These are phyloP conservation scores for Centaurea solstitialis DNA, from an alignment of 129 eudicot species.

Conservation along the genomic window DNA sequence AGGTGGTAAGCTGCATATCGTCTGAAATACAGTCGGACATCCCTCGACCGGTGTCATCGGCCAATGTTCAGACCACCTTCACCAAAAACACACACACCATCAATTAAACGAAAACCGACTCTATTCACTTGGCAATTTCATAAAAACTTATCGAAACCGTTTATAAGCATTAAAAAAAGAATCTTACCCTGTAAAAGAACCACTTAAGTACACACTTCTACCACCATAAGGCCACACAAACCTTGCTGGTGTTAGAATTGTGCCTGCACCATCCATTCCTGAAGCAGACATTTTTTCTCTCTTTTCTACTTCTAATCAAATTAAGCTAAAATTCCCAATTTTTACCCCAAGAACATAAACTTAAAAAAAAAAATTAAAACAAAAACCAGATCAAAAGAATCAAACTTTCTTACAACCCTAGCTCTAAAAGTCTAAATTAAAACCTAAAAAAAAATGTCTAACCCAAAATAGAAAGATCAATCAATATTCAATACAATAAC, in stretches of 20 bases:
- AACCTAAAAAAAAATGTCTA: neutral
- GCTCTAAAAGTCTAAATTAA: constrained; percentile 5
- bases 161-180: neutral
- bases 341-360: constrained; percentile 4
- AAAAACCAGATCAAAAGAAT: constrained; percentile 23
- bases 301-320: constrained; percentile 23
- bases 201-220: constrained; percentile 71
- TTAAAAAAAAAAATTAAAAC: neutral
- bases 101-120: neutral
- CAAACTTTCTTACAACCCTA: constrained; percentile 4
- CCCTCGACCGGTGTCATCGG: constrained; percentile 94
- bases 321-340: constrained; percentile 10
- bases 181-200: constrained; percentile 85
- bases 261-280: constrained; percentile 59
- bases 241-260: constrained; percentile 59
- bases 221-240: constrained; percentile 99
- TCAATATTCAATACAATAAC: neutral
- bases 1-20: constrained; percentile 80
- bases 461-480: constrained; percentile 10
- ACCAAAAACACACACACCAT: neutral
- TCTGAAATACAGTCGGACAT: constrained; percentile 83
- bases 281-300: constrained; percentile 47
- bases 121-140: constrained; percentile 12
- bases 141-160: constrained; percentile 6
- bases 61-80: constrained; percentile 86